Conservation (phyloP, 768 basidiomycete genomes). For the Calocybe gangraenosa region DNA sequence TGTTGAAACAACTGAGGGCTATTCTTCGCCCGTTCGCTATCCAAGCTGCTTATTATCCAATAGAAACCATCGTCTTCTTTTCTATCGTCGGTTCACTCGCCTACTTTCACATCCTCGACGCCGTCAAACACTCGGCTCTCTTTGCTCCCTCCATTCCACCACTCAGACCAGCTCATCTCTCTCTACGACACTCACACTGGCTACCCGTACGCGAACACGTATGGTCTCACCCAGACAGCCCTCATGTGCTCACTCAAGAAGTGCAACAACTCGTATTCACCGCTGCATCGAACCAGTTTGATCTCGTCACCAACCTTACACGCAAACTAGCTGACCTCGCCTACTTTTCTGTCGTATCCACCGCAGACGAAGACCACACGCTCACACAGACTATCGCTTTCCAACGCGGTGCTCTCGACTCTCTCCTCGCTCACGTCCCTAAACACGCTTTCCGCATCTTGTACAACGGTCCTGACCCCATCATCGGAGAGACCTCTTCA, state of each 20-base stretch:
- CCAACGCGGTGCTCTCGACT: slow-evolving; percentile 42
- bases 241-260: slow-evolving; percentile 42
- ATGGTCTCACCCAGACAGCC: slow-evolving; percentile 35
- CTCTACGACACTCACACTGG: slow-evolving; percentile 58
- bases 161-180: slow-evolving; percentile 53
- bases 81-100: slow-evolving; percentile 87
- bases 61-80: slow-evolving; percentile 89
- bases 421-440: slow-evolving; percentile 38
- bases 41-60: slow-evolving; percentile 71
- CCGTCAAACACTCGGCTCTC: slow-evolving; percentile 86
- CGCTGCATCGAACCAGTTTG: slow-evolving; percentile 33
- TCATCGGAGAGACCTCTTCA: slow-evolving; percentile 69
- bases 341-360: slow-evolving; percentile 16
- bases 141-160: slow-evolving; percentile 51
- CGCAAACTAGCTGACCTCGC: slow-evolving; percentile 9
- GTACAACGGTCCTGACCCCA: slow-evolving; percentile 15
- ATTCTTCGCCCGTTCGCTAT: slow-evolving; percentile 64
- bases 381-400: slow-evolving; percentile 48
- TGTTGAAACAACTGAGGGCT: slow-evolving; percentile 45
- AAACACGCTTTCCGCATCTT: slow-evolving; percentile 8
- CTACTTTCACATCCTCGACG: slow-evolving; percentile 90
- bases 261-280: slow-evolving; percentile 73
- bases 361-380: slow-evolving; percentile 25
- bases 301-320: not conserved
- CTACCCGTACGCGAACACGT: slow-evolving; percentile 50